These are phyloP conservation scores for Cyberlindnera xishuangbannaensis DNA, from an alignment of 805 yeast genomes.

Conservation along the genomic window DNA sequence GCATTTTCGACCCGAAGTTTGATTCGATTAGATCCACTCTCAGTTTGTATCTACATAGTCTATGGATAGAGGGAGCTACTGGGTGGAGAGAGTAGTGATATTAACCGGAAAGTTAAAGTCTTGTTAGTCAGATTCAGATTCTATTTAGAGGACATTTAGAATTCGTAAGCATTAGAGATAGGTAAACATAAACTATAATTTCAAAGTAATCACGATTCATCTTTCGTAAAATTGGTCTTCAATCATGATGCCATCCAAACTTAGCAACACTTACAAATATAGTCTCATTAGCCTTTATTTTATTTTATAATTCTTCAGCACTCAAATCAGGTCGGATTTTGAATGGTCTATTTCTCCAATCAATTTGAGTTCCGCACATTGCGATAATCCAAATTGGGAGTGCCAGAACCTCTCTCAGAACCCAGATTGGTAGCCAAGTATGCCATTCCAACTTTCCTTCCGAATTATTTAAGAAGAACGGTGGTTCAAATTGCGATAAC, in stretches of 20 bases:
- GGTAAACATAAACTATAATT: too few species aligned
- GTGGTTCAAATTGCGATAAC: conserved; percentile 13
- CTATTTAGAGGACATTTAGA: too few species aligned
- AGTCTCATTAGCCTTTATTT: too few species aligned
- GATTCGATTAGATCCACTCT: neutral
- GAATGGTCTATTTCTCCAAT: conserved; percentile 78
- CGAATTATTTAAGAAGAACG: conserved; percentile 26
- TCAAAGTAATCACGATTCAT: too few species aligned
- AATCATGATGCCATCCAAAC: too few species aligned
- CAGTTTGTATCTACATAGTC: neutral
- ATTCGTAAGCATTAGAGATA: too few species aligned
- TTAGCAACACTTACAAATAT: too few species aligned
- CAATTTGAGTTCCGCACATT: conserved; percentile 67
- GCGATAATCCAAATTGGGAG: conserved; percentile 82
- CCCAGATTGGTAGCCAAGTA: conserved; percentile 46
- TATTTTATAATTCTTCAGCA: conserved; percentile 51
- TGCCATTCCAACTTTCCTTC: conserved; percentile 16
- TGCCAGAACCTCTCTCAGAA: conserved; percentile 65
- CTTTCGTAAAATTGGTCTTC: too few species aligned
- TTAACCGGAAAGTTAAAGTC: too few species aligned
- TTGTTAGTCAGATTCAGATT: too few species aligned
- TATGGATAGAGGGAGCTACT: neutral
- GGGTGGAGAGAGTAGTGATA: too few species aligned
- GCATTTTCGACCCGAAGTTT: too few species aligned
- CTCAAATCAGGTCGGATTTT: conserved; percentile 65